Conservation (phyloP, 257 asterid genomes). For the Solanum ossicruentum region DNA sequence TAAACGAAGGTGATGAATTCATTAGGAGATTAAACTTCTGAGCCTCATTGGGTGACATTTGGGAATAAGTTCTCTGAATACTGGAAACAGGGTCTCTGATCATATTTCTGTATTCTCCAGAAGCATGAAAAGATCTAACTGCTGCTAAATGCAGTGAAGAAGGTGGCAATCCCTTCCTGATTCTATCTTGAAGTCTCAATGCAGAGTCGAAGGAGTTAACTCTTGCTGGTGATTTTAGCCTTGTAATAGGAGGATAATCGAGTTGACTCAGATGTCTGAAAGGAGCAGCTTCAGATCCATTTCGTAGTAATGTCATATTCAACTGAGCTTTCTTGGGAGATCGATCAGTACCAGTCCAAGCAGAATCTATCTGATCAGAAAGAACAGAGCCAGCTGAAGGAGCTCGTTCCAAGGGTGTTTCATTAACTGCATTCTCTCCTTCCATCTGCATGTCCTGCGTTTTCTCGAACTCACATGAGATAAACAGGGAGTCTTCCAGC, state of each 20-base stretch:
- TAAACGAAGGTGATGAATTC: constrained; percentile 29
- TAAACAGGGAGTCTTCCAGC: constrained; percentile 9
- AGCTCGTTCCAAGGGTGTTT: constrained; percentile 32
- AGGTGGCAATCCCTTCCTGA: constrained; percentile 54
- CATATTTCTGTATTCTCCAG: constrained; percentile 75
- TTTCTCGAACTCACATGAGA: constrained; percentile 1
- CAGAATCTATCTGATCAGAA: constrained; percentile 82
- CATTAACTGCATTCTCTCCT: constrained; percentile 9
- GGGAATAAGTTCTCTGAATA: constrained; percentile 47
- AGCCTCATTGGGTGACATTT: constrained; percentile 33
- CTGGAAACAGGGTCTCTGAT: constrained; percentile 59
- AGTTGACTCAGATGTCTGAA: constrained; percentile 7
- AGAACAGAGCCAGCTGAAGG: constrained; percentile 68
- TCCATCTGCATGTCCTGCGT: constrained; percentile 6
- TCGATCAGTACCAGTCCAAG: constrained; percentile 79
- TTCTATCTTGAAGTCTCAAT: constrained; percentile 60
- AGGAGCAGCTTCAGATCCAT: constrained; percentile 18
- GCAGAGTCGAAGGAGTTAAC: constrained; percentile 87
- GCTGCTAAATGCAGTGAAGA: constrained; percentile 47
- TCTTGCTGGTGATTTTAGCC: constrained; percentile 45
- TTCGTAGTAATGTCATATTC: constrained; percentile 5
- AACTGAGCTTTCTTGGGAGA: constrained; percentile 11
- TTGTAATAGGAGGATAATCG: constrained; percentile 26
- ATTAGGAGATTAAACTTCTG: constrained; percentile 29
- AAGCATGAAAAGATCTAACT: constrained; percentile 74